Evolutionary conservation across 176 grass and related monocot genomes (phyloP).

Genomic region (Cenchrus purpureus): DNA sequence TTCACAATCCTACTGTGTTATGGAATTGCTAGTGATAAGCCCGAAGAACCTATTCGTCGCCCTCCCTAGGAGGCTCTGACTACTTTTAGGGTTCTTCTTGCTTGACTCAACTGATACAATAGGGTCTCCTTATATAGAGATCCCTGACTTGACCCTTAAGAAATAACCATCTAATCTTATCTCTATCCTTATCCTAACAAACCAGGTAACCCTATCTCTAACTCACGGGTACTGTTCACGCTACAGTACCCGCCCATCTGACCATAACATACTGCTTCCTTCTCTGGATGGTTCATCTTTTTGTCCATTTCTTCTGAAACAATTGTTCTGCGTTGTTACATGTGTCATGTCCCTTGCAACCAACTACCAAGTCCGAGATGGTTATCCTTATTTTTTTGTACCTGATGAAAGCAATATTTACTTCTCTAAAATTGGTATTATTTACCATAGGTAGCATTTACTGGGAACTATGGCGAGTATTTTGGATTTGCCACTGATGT

Average conservation of each 20-base stretch:
- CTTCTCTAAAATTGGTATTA: constrained; percentile 25
- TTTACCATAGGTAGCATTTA: constrained; percentile 71
- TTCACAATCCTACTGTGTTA: background rate
- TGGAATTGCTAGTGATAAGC: too few relatives aligned
- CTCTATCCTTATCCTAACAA: too few relatives aligned
- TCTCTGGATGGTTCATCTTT: background rate
- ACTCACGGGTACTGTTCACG: too few relatives aligned
- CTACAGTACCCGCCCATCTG: too few relatives aligned
- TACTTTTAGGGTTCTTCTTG: too few relatives aligned
- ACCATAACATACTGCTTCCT: background rate
- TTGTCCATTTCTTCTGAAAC: background rate
- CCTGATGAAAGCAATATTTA: background rate
- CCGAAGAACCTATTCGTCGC: too few relatives aligned
- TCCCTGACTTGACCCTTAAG: too few relatives aligned
- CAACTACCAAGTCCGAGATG: constrained; percentile 1
- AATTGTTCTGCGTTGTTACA: constrained; percentile 1
- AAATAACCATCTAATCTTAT: too few relatives aligned
- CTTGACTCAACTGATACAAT: too few relatives aligned
- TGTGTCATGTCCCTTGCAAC: constrained; percentile 13
- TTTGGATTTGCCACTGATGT: constrained; percentile 97
- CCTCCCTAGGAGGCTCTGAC: too few relatives aligned
- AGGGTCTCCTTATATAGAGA: too few relatives aligned
- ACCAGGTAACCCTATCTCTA: too few relatives aligned
- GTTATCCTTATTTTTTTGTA: constrained; percentile 2
- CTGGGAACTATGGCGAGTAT: constrained; percentile 95